These are phyloP conservation scores for Diplogelasinospora grovesii DNA, from an alignment of 495 filamentous ascomycete species.

Conservation along the genomic window DNA sequence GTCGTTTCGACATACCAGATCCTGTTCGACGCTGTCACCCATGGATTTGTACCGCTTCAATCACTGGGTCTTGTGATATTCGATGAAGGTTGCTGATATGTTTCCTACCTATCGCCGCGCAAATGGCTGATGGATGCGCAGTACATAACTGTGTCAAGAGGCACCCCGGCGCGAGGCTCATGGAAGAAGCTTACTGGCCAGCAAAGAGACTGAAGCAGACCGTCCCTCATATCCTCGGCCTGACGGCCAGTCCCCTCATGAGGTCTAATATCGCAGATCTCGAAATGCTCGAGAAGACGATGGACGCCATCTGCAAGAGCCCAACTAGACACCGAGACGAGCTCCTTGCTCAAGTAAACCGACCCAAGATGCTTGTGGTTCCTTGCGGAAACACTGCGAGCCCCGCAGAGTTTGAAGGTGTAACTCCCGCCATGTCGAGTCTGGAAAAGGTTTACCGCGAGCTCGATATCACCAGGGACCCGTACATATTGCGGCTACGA, in stretches of 20 bases:
- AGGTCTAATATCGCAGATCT: slow-evolving; percentile 46
- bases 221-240: slow-evolving; percentile 70
- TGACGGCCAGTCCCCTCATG: slow-evolving; percentile 79
- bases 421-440: slow-evolving; percentile 27
- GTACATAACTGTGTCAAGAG: slow-evolving; percentile 63
- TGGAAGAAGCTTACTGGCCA: slow-evolving; percentile 65
- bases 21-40: slow-evolving; percentile 69
- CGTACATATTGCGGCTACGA: slow-evolving; percentile 48
- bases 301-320: slow-evolving; percentile 66
- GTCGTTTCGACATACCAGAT: slow-evolving; percentile 74
- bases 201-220: slow-evolving; percentile 24
- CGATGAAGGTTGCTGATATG: slow-evolving; percentile 85
- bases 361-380: slow-evolving; percentile 52
- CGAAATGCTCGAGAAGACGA: slow-evolving; percentile 60
- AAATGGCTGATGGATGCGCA: slow-evolving; percentile 27
- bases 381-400: slow-evolving; percentile 30
- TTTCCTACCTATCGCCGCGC: not conserved
- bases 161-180: slow-evolving; percentile 68
- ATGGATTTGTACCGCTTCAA: slow-evolving; percentile 70
- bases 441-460: slow-evolving; percentile 28
- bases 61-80: slow-evolving; percentile 69
- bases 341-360: slow-evolving; percentile 59
- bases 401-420: not conserved
- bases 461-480: slow-evolving; percentile 63
- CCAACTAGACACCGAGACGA: slow-evolving; percentile 68